phyloP scores from a whole-genome alignment of 495 filamentous ascomycete genomes.

The Evernia prunastri region DNA sequence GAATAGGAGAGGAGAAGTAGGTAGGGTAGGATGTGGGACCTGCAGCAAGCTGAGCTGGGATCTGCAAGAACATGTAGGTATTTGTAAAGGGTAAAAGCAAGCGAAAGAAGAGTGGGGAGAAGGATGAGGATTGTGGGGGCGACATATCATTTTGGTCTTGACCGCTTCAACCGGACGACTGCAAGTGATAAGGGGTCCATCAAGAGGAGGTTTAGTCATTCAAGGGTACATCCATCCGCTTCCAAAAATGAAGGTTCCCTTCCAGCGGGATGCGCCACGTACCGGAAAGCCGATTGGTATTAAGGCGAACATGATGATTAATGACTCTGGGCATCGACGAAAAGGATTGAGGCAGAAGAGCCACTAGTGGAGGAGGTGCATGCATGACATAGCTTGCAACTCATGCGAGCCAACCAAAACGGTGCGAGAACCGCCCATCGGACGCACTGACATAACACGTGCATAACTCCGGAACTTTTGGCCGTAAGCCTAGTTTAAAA shows the following conservation, averaged over 20 bases:
- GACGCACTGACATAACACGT: not conserved
- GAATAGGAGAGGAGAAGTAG: no score
- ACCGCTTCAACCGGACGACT: not conserved
- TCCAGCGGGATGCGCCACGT: not conserved
- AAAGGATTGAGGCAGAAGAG: not conserved
- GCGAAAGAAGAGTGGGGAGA: not conserved
- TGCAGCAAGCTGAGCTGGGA: not conserved
- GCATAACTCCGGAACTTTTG: no score
- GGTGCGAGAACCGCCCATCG: not conserved
- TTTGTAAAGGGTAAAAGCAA: not conserved
- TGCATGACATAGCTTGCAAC: not conserved
- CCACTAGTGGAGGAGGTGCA: not conserved
- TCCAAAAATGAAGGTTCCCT: not conserved
- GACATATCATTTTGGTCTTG: not conserved
- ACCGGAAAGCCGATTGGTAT: not conserved
- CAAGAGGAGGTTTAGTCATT: not conserved
- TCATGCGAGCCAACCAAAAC: not conserved
- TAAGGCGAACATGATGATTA: not conserved
- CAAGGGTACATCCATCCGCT: conserved; percentile 4
- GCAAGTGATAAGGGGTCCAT: not conserved
- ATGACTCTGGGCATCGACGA: not conserved
- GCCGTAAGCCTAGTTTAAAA: not conserved
- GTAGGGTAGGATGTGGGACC: not conserved
- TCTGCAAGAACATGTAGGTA: no score
- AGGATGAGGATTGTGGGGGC: not conserved